These are phyloP conservation scores for Capronia americana DNA, from an alignment of 2,329 filamentous ascomycete species.

Conservation along the genomic window DNA sequence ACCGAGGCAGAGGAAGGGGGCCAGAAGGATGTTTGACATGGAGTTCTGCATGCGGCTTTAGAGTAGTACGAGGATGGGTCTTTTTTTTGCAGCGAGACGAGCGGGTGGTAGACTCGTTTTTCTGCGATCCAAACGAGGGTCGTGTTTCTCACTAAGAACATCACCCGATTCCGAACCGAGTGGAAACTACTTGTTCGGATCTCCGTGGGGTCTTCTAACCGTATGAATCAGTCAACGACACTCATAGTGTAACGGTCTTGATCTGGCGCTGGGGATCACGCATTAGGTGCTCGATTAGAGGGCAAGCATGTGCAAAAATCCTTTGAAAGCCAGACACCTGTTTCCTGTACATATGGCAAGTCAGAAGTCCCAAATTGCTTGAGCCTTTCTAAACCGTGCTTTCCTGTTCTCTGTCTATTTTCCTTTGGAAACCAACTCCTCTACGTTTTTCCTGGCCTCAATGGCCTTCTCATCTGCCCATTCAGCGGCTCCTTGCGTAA, in stretches of 20 bases:
- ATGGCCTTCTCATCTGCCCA: slow-evolving; percentile 37
- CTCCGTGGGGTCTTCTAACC: neutral
- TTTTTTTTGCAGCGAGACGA: neutral
- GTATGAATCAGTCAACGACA: neutral
- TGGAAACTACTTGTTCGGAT: neutral
- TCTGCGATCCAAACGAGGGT: neutral
- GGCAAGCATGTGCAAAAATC: neutral
- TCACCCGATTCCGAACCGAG: too few relatives aligned
- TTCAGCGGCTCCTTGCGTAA: slow-evolving; percentile 26
- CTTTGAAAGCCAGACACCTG: neutral
- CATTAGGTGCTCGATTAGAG: neutral
- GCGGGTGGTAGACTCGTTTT: neutral
- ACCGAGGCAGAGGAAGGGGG: too few relatives aligned
- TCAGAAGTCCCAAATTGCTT: neutral
- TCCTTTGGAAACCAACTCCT: slow-evolving; percentile 38
- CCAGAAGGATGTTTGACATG: neutral
- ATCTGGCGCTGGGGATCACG: neutral
- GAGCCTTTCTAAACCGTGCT: neutral
- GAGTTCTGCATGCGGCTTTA: neutral
- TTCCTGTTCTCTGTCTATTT: slow-evolving; percentile 29
- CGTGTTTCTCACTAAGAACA: neutral
- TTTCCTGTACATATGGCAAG: neutral
- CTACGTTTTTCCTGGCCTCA: slow-evolving; percentile 36
- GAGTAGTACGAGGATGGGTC: neutral
- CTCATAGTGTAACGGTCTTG: neutral